Conservation (phyloP, 495 filamentous ascomycete species). For the Neurospora sp. region DNA sequence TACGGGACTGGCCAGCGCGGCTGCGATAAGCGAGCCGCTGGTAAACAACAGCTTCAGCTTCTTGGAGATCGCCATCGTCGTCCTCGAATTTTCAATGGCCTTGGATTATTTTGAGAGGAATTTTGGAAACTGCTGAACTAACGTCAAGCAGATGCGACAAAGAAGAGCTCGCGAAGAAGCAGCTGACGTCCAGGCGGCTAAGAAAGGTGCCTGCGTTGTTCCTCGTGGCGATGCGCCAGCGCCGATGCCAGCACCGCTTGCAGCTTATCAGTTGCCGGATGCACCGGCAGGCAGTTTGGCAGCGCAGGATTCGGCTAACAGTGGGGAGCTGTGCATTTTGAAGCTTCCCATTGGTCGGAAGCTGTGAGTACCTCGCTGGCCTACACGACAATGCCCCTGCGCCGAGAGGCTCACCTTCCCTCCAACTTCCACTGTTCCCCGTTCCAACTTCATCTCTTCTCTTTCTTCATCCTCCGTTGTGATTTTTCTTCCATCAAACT, state of each 20-base stretch:
- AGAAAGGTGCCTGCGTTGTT: background rate
- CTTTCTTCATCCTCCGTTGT: background rate
- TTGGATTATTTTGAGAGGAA: too few relatives aligned
- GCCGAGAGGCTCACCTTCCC: background rate
- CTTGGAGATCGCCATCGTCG: constrained; percentile 12
- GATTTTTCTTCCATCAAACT: background rate
- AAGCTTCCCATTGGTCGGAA: background rate
- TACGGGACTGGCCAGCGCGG: constrained; percentile 16
- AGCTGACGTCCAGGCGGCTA: background rate
- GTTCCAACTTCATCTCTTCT: background rate
- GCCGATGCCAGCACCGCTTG: background rate
- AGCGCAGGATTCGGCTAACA: background rate
- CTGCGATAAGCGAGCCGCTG: constrained; percentile 19
- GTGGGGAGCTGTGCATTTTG: background rate
- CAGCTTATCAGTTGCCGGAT: background rate
- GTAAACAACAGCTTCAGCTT: constrained; percentile 13
- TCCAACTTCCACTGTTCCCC: background rate
- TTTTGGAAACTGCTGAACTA: background rate
- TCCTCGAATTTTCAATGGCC: background rate
- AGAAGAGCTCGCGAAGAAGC: background rate
- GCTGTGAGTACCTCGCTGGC: background rate
- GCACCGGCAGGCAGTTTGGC: background rate
- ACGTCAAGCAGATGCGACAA: background rate
- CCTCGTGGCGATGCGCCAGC: background rate
- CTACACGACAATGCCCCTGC: background rate